Base-by-base conservation (phyloP, 2,329 filamentous ascomycete species). In the Septoria linicola region DNA sequence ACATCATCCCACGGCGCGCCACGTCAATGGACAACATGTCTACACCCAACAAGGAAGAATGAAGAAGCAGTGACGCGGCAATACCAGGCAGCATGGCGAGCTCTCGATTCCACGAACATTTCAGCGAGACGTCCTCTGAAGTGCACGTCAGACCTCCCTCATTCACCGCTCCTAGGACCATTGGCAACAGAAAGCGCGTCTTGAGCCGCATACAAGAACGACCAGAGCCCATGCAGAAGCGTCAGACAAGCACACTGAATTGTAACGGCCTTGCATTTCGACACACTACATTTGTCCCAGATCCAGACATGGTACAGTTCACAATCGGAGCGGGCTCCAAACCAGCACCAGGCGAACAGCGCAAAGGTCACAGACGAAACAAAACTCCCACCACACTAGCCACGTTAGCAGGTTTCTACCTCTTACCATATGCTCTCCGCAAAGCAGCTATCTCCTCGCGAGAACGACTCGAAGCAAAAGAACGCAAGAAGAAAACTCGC, bases 261-360 rank as follows among this genome's bases (percentile, higher is more conserved):
- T 48, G 44, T 11, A 48, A 48, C 35, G 44, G 44, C 3, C 35
- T 48, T 21, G 44, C 35, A 11, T 48, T 48, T 10, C 23, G 36
- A 2, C 21, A 48, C 16, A 48, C 44, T 1, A 41, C 8, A 21
- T 48, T 48, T 7, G 44, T 48, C 2, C 44, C 43, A 2, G 34
- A 30, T 11, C 19, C 32, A 39, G 43, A 46, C 3, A 46, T 46
- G 34, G 43, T 36, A 8, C 30, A 46, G 8, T 46, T 46, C 6
- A 37, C 32, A 4, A 25, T 20, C 20, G 14, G 43, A 5, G 20
- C 43, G 10, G 34, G 34, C 25, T 36, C 43, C 21, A 10, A 21
- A 7, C 19, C n/a, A 37, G 2, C 11, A 44, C 4, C 17, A 27
- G 23, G 16, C 0, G 1, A 19, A n/a, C n/a, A n/a, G n/a, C 14